A percentile compares a stretch with the other conserved stretches of the same genome.
These are phyloP conservation scores for Cubamyces lactineus DNA, from an alignment of 768 basidiomycete genomes.

Conservation along the genomic window DNA sequence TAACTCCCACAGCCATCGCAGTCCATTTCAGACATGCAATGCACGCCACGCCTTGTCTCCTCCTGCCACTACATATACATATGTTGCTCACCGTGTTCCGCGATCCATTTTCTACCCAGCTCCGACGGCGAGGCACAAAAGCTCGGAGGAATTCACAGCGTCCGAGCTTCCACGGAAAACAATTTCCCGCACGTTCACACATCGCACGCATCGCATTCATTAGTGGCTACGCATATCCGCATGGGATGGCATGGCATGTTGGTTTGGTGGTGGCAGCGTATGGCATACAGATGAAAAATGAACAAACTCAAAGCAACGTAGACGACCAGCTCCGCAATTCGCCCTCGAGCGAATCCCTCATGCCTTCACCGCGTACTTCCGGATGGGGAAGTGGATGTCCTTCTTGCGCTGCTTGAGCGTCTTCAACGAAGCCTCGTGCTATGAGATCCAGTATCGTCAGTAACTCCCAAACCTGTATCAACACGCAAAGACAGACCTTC, in stretches of 20 bases:
- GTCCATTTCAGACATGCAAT: too few relatives aligned
- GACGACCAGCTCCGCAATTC: slow-evolving; percentile 30
- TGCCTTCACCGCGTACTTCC: slow-evolving; percentile 97
- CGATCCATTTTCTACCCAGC: neutral
- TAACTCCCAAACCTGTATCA: slow-evolving; percentile 12
- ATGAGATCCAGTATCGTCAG: slow-evolving; percentile 2
- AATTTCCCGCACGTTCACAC: slow-evolving; percentile 11
- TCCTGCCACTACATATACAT: neutral
- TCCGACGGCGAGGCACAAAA: neutral
- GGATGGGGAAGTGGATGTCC: slow-evolving; percentile 88
- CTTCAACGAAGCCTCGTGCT: slow-evolving; percentile 86
- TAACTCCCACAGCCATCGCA: neutral
- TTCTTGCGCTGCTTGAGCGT: slow-evolving; percentile 95
- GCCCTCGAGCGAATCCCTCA: slow-evolving; percentile 40
- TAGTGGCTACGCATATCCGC: slow-evolving; percentile 23
- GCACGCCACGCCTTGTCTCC: neutral
- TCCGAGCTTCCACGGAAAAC: neutral
- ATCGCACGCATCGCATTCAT: slow-evolving; percentile 1
- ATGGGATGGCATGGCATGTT: slow-evolving; percentile 38
- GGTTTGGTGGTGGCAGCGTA: slow-evolving; percentile 38
- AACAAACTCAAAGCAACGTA: slow-evolving; percentile 33
- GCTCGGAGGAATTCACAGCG: neutral
- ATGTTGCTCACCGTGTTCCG: neutral
- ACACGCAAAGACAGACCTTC: slow-evolving; percentile 53
- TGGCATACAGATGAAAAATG: slow-evolving; percentile 43